Evolutionary conservation across 73 alveolate genomes (phyloP).

Genomic region (Paramecium sexaurelia): DNA sequence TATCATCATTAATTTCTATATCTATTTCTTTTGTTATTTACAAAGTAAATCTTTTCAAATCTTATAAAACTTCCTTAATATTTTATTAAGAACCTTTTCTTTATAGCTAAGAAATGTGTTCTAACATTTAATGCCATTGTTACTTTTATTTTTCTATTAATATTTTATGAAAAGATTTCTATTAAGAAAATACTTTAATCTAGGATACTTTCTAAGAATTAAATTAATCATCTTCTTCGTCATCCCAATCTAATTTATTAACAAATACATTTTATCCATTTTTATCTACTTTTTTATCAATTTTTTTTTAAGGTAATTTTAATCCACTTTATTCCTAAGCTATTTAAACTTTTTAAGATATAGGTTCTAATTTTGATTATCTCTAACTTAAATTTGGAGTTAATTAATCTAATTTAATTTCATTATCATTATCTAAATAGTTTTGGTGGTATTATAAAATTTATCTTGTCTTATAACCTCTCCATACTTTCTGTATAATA

Average conservation of each 20-base stretch:
- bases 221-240: neutral
- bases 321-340: slow-evolving; percentile 19
- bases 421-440: neutral
- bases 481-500: slow-evolving; percentile 4
- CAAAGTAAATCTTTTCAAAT: neutral
- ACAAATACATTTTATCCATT: neutral
- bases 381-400: neutral
- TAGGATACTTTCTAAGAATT: neutral
- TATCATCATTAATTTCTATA: neutral
- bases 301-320: neutral
- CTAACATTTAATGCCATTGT: slow-evolving; percentile 40
- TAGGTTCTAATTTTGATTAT: neutral
- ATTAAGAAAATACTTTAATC: neutral
- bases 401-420: neutral
- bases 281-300: neutral
- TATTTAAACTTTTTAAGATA: neutral
- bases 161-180: neutral
- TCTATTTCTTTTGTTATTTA: neutral
- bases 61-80: neutral
- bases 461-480: slow-evolving; percentile 40
- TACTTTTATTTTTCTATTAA: neutral
- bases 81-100: slow-evolving; percentile 36
- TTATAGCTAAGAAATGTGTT: neutral
- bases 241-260: neutral
- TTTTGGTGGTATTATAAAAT: neutral